These are phyloP conservation scores for Panicum hallii DNA, from an alignment of 202 grass and related monocot species.

Conservation along the genomic window DNA sequence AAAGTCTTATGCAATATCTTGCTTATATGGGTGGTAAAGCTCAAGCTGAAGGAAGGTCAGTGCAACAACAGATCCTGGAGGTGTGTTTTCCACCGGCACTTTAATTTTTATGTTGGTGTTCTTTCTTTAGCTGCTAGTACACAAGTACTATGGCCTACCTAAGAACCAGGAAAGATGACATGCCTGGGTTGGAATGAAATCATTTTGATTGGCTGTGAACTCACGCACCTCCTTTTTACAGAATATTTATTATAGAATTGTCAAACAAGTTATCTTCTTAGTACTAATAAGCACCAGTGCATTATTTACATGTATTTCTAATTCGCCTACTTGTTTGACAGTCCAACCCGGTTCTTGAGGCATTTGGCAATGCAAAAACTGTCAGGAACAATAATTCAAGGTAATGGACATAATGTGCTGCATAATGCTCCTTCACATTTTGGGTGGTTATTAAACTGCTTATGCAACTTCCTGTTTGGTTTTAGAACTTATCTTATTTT, in stretches of 20 bases:
- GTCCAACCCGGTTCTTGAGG: conserved; percentile 98
- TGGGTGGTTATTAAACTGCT: conserved; percentile 15
- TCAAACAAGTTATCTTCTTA: conserved; percentile 7
- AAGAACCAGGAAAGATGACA: conserved; percentile 15
- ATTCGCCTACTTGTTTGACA: conserved; percentile 56
- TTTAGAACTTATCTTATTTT: conserved; percentile 49
- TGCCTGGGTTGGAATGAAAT: conserved; percentile 1
- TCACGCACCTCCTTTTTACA: background rate
- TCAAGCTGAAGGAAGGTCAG: conserved; percentile 78
- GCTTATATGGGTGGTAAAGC: conserved; percentile 91
- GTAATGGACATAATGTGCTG: conserved; percentile 52
- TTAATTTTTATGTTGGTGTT: conserved; percentile 7
- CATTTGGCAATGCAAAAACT: conserved; percentile 99
- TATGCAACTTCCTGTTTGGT: background rate
- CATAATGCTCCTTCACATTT: conserved; percentile 31
- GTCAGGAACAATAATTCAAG: conserved; percentile 98
- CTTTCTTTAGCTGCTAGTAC: conserved; percentile 43
- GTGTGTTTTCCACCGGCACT: conserved; percentile 49
- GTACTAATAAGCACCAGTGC: conserved; percentile 10
- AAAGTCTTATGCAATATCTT: conserved; percentile 97
- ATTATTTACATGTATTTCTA: conserved; percentile 28
- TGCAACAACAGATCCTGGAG: conserved; percentile 97
- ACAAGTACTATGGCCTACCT: conserved; percentile 19
- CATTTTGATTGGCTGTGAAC: conserved; percentile 4
- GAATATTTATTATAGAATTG: background rate